Conservation (phyloP, 805 yeast species). For the Cyberlindnera mycetangii region DNA sequence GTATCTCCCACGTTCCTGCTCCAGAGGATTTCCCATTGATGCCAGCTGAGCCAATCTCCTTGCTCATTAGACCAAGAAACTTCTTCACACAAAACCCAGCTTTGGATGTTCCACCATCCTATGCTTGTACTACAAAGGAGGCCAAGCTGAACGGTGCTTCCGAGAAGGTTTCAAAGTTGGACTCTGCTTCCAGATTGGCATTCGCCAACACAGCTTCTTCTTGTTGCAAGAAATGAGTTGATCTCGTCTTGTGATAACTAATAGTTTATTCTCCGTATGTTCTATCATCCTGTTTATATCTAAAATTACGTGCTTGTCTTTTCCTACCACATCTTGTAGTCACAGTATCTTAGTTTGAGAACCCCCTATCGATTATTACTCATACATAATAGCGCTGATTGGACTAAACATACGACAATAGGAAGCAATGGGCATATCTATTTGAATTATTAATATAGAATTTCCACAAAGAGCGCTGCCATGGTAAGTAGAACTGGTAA, state of each 20-base stretch:
- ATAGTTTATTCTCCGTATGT: neutral
- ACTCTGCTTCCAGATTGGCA: constrained; percentile 51
- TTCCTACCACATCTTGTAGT: too few species aligned
- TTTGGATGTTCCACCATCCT: constrained; percentile 69
- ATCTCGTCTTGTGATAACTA: neutral
- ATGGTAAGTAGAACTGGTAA: too few species aligned
- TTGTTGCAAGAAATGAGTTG: constrained; percentile 26
- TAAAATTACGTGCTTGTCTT: neutral
- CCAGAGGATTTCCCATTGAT: constrained; percentile 89
- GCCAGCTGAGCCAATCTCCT: constrained; percentile 81
- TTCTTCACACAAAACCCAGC: constrained; percentile 77
- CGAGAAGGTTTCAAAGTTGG: constrained; percentile 43
- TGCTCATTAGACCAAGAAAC: constrained; percentile 74
- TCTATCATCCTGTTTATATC: neutral
- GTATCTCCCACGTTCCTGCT: constrained; percentile 82
- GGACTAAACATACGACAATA: too few species aligned
- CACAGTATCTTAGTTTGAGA: too few species aligned
- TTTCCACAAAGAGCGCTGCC: too few species aligned
- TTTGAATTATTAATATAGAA: too few species aligned
- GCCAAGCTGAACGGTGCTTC: constrained; percentile 32
- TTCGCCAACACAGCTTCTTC: constrained; percentile 31
- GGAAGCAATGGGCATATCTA: too few species aligned
- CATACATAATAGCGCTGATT: too few species aligned
- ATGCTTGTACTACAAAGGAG: constrained; percentile 45
- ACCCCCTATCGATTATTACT: too few species aligned